phyloP scores from a whole-genome alignment of 345 rosid genomes.

The Bruguiera gymnorhiza region DNA sequence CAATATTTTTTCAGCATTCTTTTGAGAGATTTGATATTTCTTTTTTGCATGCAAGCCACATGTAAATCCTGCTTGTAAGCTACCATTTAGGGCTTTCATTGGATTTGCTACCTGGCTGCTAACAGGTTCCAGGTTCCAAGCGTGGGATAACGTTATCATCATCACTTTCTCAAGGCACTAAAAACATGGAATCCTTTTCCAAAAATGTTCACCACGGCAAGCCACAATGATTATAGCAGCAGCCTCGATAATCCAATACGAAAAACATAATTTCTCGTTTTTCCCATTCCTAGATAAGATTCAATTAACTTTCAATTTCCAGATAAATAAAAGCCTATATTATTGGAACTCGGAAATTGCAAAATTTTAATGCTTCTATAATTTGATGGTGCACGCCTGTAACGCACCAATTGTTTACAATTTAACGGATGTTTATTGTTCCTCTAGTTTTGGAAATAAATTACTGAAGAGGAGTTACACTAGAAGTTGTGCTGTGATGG shows the following conservation, averaged over 20 bases:
- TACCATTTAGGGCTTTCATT: not conserved
- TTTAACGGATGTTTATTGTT: not conserved
- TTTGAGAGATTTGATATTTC: not conserved
- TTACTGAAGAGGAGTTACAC: conserved; percentile 1
- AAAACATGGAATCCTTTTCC: not conserved
- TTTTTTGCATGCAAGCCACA: conserved; percentile 13
- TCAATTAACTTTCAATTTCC: too few species aligned
- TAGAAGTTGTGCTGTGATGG: not conserved
- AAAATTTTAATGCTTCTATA: not conserved
- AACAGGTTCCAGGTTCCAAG: too few species aligned
- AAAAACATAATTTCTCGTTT: too few species aligned
- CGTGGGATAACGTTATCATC: not conserved
- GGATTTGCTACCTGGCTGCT: not conserved
- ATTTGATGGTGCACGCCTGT: too few species aligned
- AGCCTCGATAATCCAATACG: not conserved
- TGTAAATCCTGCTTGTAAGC: not conserved
- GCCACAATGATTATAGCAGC: not conserved
- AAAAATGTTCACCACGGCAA: not conserved
- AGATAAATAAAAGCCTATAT: too few species aligned
- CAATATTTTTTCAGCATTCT: too few species aligned
- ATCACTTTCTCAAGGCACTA: conserved; percentile 1
- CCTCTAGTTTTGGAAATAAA: not conserved
- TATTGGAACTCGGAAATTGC: too few species aligned
- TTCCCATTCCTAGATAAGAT: too few species aligned
- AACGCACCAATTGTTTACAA: not conserved